Evolutionary conservation across 805 yeast species (phyloP), one percentile per base, ranked within the genome.

Genomic region (Pichia scutulata): DNA sequence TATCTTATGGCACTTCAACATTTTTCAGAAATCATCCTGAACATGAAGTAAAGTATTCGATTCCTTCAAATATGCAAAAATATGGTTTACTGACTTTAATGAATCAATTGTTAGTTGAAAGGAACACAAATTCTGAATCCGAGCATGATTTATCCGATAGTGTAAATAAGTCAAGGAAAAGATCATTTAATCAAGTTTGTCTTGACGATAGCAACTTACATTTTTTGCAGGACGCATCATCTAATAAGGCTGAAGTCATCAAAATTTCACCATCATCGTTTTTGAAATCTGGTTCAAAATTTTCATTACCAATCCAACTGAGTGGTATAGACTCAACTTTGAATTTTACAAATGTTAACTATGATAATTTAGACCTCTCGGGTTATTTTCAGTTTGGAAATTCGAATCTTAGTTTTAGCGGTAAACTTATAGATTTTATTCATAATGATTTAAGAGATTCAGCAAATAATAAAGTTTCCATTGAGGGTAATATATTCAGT

Each of bases 401-500:
- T 25, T 50, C 51, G 8, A 36, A 53, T 4, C 19, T 65, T 5
- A 52, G 53, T 10, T 67, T 67, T 50, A 51, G 51, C 3, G 71
- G 70, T 3, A 52, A 59, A 30, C 53, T 66, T 14, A 55, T 67
- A 13, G 67, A 68, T 50, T 66, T 68, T 47, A 43, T 55, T 9
- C 53, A 57, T 21, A 55, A 52, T 18, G 71, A 67, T 54, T 55
- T 67, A 42, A 59, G 68, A 43, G 52, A 52, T 30, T 28, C 49
- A 8, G 54, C 60, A n/a, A 54, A 55, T 12, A 53, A 48, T 36
- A 59, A 57, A 33, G 44, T 54, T 22, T 55, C 57, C 21, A 60
- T 66, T 39, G 70, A 66, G 52, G 63, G 61, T 1, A 64, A 65
- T 25, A 61, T 64, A 8, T 63, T 62, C 45, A 55, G 57, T 52